Evolutionary conservation across 306 rosid genomes (phyloP).

Genomic region (Vachellia pachyceras): DNA sequence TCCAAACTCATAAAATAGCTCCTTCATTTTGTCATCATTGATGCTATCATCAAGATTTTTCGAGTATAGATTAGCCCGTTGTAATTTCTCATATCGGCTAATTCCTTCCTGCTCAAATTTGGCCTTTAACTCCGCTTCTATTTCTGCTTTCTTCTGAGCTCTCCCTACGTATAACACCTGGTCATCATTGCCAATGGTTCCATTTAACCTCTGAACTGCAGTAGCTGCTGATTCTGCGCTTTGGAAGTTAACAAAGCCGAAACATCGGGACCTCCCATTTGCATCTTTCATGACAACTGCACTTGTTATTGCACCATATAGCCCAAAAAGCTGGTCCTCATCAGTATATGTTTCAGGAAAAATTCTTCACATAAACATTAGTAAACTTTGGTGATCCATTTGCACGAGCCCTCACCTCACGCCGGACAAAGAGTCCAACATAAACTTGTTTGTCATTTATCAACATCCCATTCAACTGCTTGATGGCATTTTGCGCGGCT

Average conservation of each 20-base stretch:
- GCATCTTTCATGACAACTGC: slow-evolving; percentile 64
- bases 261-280: slow-evolving; percentile 75
- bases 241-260: slow-evolving; percentile 84
- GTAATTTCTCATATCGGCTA: slow-evolving; percentile 76
- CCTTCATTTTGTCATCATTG: slow-evolving; percentile 75
- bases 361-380: slow-evolving; percentile 79
- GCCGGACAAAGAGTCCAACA: slow-evolving; percentile 67
- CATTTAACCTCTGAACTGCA: slow-evolving; percentile 77
- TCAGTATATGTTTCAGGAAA: slow-evolving; percentile 58
- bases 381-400: slow-evolving; percentile 68
- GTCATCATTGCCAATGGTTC: slow-evolving; percentile 54
- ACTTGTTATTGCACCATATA: slow-evolving; percentile 73
- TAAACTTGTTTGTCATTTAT: slow-evolving; percentile 74
- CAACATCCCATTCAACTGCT: slow-evolving; percentile 72
- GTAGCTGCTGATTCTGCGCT: slow-evolving; percentile 59
- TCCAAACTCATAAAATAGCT: slow-evolving; percentile 84
- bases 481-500: slow-evolving; percentile 67
- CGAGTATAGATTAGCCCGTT: slow-evolving; percentile 81
- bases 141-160: slow-evolving; percentile 78
- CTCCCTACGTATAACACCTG: slow-evolving; percentile 73
- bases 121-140: slow-evolving; percentile 75
- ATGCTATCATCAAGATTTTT: slow-evolving; percentile 82
- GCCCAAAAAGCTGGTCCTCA: slow-evolving; percentile 59
- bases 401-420: slow-evolving; percentile 57
- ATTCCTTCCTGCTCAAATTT: slow-evolving; percentile 77